Evolutionary conservation across 2,329 filamentous ascomycete genomes (phyloP), one percentile per base, ranked within the genome.

Genomic region (Sphaerulina musiva): DNA sequence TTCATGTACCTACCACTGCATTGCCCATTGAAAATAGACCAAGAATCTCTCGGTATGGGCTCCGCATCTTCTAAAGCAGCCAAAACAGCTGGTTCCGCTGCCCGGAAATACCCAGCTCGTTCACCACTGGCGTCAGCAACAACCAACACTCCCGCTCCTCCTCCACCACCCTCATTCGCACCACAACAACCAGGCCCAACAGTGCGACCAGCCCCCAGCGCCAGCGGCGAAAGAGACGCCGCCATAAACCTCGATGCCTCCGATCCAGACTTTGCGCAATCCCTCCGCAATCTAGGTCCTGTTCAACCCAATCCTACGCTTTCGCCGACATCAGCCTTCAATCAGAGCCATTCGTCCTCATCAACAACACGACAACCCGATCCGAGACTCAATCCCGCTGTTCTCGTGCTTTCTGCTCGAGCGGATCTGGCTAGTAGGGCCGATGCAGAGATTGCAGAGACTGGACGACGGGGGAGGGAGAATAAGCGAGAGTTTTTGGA

Each of bases 251-350:
- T 81, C 63, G 82, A 85, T 64, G 80, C 75, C 53, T 77, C 76
- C 55, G 81, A 84, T 65, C 80, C 81, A 1, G 74, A 79, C 65
- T 92, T 78, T 81, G 87, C 91, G 77, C 85, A 82, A 67, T 95
- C 90, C 60, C 87, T 97, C 58, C 86, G 84, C 63, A 73, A 71
- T 44, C 73, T 84, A 54, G 82, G 81, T 53, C 76, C 80, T 51
- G 81, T 83, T 6, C 77, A 76, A 51, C 79, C 80, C 31, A 78
- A 77, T 55, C 79, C 79, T 2, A 80, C 80, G 26, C 73, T 77
- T 58, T 82, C 80, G 9, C 72, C 75, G 34, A 76, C 77, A 40
- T 82, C 80, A 43, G 75, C 75, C 23, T 80, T 79, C 61, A 61
- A 54, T 59, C 64, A 49, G 67, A 69, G 26, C 26, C 4, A 29